Evolutionary conservation across 148 eudicot genomes (phyloP).

Genomic region (Cornus kousa): DNA sequence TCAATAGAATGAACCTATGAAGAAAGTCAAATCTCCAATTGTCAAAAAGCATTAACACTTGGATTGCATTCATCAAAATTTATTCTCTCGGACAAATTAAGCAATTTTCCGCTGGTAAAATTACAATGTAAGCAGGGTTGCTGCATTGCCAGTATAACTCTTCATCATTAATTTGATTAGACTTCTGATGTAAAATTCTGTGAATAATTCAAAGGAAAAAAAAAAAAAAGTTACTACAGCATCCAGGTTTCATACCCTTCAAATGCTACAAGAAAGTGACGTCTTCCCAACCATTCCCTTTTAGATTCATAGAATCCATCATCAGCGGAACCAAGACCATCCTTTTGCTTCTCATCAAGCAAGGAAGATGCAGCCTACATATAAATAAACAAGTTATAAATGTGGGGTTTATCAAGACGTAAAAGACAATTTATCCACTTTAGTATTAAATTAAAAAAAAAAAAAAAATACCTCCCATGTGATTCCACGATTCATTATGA

Average conservation of each 20-base stretch:
- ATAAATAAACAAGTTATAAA: slow-evolving; percentile 16
- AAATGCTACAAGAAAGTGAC: slow-evolving; percentile 80
- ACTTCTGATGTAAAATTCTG: too few relatives aligned
- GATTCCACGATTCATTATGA: slow-evolving; percentile 83
- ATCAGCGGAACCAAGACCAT: slow-evolving; percentile 53
- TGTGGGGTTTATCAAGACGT: neutral
- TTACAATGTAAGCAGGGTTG: slow-evolving; percentile 1
- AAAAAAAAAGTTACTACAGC: neutral
- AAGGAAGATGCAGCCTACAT: slow-evolving; percentile 68
- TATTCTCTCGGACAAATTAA: neutral
- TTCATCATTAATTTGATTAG: neutral
- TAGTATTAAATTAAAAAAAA: neutral
- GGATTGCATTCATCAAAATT: neutral
- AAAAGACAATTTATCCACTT: neutral
- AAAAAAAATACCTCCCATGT: slow-evolving; percentile 74
- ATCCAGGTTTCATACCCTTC: slow-evolving; percentile 61
- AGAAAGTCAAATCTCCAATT: too few relatives aligned
- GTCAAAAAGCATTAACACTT: neutral
- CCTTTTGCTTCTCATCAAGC: slow-evolving; percentile 83
- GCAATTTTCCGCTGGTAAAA: neutral
- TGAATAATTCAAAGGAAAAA: neutral
- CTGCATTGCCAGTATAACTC: neutral
- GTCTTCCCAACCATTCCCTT: slow-evolving; percentile 93
- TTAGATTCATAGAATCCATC: slow-evolving; percentile 91
- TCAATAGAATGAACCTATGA: too few relatives aligned